phyloP scores from a whole-genome alignment of 2,329 filamentous ascomycete genomes.

The Venturia carpophila region DNA sequence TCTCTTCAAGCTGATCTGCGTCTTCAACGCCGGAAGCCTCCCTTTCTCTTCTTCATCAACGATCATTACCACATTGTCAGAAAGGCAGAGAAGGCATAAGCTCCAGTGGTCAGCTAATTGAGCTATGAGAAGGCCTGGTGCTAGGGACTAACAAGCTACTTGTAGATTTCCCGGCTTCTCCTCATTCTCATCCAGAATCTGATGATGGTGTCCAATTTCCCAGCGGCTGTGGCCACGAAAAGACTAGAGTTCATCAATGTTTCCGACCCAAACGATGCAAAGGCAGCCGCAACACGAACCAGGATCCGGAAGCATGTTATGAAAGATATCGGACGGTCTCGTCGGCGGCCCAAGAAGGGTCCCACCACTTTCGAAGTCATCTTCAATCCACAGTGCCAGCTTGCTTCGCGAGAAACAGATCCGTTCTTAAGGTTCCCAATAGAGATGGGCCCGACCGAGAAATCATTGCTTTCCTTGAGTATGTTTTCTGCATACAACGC shows the following conservation, averaged over 20 bases:
- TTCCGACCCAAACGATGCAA: background rate
- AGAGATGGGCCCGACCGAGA: slow-evolving; percentile 3
- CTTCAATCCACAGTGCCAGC: background rate
- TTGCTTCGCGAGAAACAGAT: slow-evolving; percentile 2
- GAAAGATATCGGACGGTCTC: slow-evolving; percentile 14
- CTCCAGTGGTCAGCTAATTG: background rate
- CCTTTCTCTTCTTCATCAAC: background rate
- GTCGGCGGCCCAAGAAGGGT: slow-evolving; percentile 4
- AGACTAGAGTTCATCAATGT: slow-evolving; percentile 4
- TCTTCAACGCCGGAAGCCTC: background rate
- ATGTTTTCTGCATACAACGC: background rate
- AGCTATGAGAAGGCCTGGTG: background rate
- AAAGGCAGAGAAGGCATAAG: background rate
- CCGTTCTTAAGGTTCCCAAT: slow-evolving; percentile 5
- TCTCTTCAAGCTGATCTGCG: background rate
- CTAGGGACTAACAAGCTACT: background rate
- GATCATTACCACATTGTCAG: background rate
- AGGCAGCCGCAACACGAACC: slow-evolving; percentile 9
- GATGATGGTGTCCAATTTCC: background rate
- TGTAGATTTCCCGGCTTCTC: background rate
- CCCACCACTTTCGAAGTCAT: slow-evolving; percentile 6
- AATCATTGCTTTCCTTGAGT: background rate
- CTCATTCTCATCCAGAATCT: background rate
- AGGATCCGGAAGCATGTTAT: slow-evolving; percentile 12
- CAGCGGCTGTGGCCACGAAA: background rate